Conservation (phyloP, 1,139 yeast species). For the Candida sp. region DNA sequence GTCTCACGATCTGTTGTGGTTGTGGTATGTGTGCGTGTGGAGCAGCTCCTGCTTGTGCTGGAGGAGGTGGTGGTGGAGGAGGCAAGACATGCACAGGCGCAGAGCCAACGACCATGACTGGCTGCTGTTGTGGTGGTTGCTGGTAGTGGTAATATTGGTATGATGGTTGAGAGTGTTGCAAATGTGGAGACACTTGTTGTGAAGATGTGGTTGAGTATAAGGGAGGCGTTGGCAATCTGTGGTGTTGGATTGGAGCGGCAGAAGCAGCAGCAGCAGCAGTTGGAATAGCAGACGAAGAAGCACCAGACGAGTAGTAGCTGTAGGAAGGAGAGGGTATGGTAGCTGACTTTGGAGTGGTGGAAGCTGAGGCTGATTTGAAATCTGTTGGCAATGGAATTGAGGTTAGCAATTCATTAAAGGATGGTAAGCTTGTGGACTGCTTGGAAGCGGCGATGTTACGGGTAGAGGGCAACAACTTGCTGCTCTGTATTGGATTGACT, state of each 20-base stretch:
- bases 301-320: conserved; percentile 1
- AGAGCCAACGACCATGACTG: not conserved
- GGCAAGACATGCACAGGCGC: not conserved
- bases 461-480: conserved; percentile 1
- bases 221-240: conserved; percentile 15
- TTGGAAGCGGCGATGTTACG: not conserved
- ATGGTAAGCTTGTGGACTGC: conserved; percentile 29
- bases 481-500: not conserved
- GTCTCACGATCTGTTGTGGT: conserved; percentile 3
- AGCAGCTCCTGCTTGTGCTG: not conserved
- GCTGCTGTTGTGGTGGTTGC: not conserved
- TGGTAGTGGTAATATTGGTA: conserved; percentile 2
- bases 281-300: conserved; percentile 4
- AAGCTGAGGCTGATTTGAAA: conserved; percentile 18
- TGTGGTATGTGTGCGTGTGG: not conserved
- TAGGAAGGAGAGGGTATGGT: conserved; percentile 8
- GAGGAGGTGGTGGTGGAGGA: not conserved
- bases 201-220: not conserved
- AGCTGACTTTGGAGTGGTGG: conserved; percentile 3
- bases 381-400: conserved; percentile 39
- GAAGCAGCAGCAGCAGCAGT: conserved; percentile 4
- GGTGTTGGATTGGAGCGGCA: conserved; percentile 7
- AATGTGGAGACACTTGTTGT: conserved; percentile 4
- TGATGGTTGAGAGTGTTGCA: conserved; percentile 4
- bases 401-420: conserved; percentile 41